Conservation (phyloP, 257 asterid genomes). For the Nicotiana otophora region DNA sequence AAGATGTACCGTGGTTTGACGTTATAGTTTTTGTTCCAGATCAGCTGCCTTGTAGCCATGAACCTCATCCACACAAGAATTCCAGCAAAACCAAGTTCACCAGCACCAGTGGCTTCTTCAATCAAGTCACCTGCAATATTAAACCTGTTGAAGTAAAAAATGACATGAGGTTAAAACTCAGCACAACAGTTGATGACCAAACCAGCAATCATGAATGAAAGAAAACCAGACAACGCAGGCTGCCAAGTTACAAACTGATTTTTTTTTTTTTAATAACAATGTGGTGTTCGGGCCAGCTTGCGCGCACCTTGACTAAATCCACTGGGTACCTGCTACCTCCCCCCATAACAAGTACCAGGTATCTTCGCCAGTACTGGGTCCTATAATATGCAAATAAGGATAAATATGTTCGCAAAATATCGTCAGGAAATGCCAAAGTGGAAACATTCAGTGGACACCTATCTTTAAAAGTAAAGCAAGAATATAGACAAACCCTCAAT, state of each 20-base stretch:
- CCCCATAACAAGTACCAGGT: no score
- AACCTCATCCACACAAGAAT: conserved; percentile 99
- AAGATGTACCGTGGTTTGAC: conserved; percentile 88
- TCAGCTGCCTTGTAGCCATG: conserved; percentile 96
- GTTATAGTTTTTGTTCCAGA: conserved; percentile 97
- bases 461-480: not conserved
- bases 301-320: no score
- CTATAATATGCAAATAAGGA: not conserved
- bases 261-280: not conserved
- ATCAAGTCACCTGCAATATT: conserved; percentile 94
- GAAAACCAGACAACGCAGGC: not conserved
- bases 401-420: not conserved
- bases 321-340: no score
- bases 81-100: conserved; percentile 87
- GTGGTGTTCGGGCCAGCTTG: no score
- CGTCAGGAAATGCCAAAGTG: not conserved
- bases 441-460: not conserved
- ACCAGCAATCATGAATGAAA: not conserved
- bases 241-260: not conserved
- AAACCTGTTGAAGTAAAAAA: conserved; percentile 50
- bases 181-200: conserved; percentile 5
- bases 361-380: not conserved
- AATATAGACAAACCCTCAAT: not conserved
- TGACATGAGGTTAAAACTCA: conserved; percentile 8
- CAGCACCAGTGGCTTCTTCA: conserved; percentile 65